Evolutionary conservation across 352 stramenopile species (phyloP), one percentile per base, ranked within the genome.

Genomic region (Globisporangium apiculatum): DNA sequence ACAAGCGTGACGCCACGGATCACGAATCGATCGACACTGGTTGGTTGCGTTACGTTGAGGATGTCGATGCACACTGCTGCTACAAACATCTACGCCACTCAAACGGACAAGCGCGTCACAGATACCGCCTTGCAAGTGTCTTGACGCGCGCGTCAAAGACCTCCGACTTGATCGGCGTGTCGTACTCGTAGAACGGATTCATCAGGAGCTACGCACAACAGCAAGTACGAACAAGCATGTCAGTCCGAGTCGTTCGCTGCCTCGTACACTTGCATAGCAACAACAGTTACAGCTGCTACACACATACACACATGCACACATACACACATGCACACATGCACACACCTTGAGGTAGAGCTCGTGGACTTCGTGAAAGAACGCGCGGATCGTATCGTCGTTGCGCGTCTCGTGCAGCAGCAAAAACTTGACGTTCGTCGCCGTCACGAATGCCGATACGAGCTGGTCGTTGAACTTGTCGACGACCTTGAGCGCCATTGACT

Each of bases 381-480:
- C 93, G 64, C 95, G 91, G 56, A 99, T 91, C 15, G 79, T 94
- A 62, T 99, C 95, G 68, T 98, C 95, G 65, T 91, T 97, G 55
- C 92, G 89, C 45, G 73, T 91, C 52, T 96, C 85, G 69, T 99
- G 96, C 48, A 99, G 75, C 31, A 99, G 66, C 65, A 99, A 83
- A 62, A 99, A 98, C 68, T 97, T 98, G 54, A 98, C 80, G 55
- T 97, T 96, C 14, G 91, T 96, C 8, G 95, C 94, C 17, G 96
- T 98, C 17, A 98, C 75, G 72, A 98, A 99, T 24, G 93, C 93
- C 38, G 91, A 98, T 17, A 99, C 95, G 65, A 97, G 87, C 68
- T 98, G 94, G 65, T 98, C 91, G 75, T 99, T 99, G 65, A 99
- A 98, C 74, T 96, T 86, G 71, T 97, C 88, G 36, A 97, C 88